These are phyloP conservation scores for Cylindrodendrum hubeiense DNA, from an alignment of 2,329 filamentous ascomycete genomes.

Conservation along the genomic window DNA sequence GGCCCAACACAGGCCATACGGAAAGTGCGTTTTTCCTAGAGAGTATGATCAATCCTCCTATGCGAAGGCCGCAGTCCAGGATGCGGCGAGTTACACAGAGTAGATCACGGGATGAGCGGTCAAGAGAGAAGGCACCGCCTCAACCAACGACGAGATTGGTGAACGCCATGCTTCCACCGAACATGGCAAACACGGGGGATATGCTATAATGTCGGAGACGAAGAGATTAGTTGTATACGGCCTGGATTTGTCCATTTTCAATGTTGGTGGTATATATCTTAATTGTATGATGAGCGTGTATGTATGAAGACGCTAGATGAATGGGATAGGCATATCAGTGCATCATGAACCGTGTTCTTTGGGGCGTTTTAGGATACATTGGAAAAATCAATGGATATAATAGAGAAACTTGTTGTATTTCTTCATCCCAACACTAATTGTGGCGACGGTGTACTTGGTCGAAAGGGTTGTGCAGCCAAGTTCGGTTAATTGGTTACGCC, in stretches of 20 bases:
- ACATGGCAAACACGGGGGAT: slow-evolving; percentile 51
- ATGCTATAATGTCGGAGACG: slow-evolving; percentile 45
- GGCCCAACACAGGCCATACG: slow-evolving; percentile 54
- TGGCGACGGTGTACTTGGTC: not conserved
- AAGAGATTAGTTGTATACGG: not conserved
- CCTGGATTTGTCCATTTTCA: slow-evolving; percentile 4
- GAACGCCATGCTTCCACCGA: slow-evolving; percentile 48
- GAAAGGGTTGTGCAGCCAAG: slow-evolving; percentile 11
- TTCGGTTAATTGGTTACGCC: slow-evolving; percentile 22
- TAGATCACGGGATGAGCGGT: slow-evolving; percentile 50
- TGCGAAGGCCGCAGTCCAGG: slow-evolving; percentile 66
- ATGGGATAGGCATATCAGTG: slow-evolving; percentile 1
- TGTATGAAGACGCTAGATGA: slow-evolving; percentile 12
- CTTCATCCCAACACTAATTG: not conserved
- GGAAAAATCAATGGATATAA: slow-evolving; percentile 10
- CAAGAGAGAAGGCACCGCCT: slow-evolving; percentile 50
- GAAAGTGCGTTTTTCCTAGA: slow-evolving; percentile 69
- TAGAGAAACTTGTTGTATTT: slow-evolving; percentile 7
- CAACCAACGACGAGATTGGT: slow-evolving; percentile 58
- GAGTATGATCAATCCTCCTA: slow-evolving; percentile 70
- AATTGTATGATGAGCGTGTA: slow-evolving; percentile 29
- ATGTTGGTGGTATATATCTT: slow-evolving; percentile 16
- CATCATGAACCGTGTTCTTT: slow-evolving; percentile 14
- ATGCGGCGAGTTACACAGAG: slow-evolving; percentile 48
- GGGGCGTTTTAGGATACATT: not conserved